These are phyloP conservation scores for Cryptosporidium muris DNA, from an alignment of 169 alveolate species.

Conservation along the genomic window DNA sequence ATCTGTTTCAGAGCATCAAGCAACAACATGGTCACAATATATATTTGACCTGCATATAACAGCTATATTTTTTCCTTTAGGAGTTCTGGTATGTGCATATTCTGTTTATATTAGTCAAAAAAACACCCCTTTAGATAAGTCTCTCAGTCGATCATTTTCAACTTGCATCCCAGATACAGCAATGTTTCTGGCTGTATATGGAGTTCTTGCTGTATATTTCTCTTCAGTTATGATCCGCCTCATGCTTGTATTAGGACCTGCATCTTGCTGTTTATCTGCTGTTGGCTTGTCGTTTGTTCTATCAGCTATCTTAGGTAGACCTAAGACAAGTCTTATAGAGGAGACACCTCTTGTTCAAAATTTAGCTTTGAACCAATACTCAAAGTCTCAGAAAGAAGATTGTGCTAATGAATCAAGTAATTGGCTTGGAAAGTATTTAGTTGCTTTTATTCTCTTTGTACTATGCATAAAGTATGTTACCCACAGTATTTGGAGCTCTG, in stretches of 20 bases:
- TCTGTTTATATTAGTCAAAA: constrained; percentile 74
- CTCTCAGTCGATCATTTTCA: constrained; percentile 72
- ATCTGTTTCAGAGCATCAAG: constrained; percentile 98
- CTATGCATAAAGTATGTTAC: constrained; percentile 78
- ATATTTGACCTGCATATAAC: constrained; percentile 86
- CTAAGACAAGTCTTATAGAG: not conserved
- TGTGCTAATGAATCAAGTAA: not conserved
- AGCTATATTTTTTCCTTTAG: constrained; percentile 85
- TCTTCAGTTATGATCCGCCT: constrained; percentile 97
- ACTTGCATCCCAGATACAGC: constrained; percentile 87
- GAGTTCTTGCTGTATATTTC: constrained; percentile 92
- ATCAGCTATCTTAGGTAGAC: constrained; percentile 72
- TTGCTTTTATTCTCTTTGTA: constrained; percentile 60
- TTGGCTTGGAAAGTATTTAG: not conserved
- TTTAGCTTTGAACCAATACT: not conserved
- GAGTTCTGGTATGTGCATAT: constrained; percentile 64
- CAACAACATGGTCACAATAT: constrained; percentile 96
- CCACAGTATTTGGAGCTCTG: constrained; percentile 91
- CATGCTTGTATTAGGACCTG: constrained; percentile 92
- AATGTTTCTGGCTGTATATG: constrained; percentile 90
- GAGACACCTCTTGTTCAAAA: constrained; percentile 23
- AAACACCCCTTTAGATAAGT: constrained; percentile 50
- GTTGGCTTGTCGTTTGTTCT: constrained; percentile 90
- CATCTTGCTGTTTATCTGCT: constrained; percentile 92
- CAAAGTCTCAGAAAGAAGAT: not conserved